These are phyloP conservation scores for Grosmannia penicillata DNA, from an alignment of 2,329 filamentous ascomycete genomes.

Conservation along the genomic window DNA sequence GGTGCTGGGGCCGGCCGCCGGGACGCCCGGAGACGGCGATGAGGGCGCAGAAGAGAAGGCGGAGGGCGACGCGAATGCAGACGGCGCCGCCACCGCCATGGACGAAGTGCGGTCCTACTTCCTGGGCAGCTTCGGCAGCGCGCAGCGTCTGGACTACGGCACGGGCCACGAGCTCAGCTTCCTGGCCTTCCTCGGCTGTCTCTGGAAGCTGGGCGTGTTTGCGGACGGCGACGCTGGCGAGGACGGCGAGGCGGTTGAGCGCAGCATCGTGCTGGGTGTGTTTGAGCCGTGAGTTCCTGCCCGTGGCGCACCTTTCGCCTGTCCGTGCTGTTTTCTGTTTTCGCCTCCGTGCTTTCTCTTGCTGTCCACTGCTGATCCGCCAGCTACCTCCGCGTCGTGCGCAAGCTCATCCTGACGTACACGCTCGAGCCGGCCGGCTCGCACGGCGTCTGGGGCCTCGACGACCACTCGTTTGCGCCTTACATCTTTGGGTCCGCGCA, in stretches of 20 bases:
- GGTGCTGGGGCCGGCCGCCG: slow-evolving; percentile 9
- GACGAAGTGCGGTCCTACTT: slow-evolving; percentile 68
- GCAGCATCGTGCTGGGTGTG: slow-evolving; percentile 66
- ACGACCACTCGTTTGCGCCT: slow-evolving; percentile 86
- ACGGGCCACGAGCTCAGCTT: slow-evolving; percentile 95
- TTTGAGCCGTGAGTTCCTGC: slow-evolving; percentile 59
- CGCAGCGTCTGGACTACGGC: slow-evolving; percentile 84
- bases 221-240: slow-evolving; percentile 24
- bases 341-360: not conserved
- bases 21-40: slow-evolving; percentile 8
- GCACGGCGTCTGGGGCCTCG: slow-evolving; percentile 96
- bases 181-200: slow-evolving; percentile 70
- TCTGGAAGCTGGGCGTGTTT: slow-evolving; percentile 87
- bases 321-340: not conserved
- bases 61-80: not conserved
- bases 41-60: slow-evolving; percentile 9
- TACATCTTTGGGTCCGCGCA: slow-evolving; percentile 96
- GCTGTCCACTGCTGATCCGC: not conserved
- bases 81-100: slow-evolving; percentile 20
- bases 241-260: slow-evolving; percentile 45
- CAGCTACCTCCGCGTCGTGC: slow-evolving; percentile 68
- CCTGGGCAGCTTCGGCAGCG: slow-evolving; percentile 72
- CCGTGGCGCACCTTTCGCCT: not conserved
- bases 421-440: slow-evolving; percentile 90
- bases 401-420: slow-evolving; percentile 75